Evolutionary conservation across 176 grass and related monocot species (phyloP).

Genomic region (Oryza rufipogon): DNA sequence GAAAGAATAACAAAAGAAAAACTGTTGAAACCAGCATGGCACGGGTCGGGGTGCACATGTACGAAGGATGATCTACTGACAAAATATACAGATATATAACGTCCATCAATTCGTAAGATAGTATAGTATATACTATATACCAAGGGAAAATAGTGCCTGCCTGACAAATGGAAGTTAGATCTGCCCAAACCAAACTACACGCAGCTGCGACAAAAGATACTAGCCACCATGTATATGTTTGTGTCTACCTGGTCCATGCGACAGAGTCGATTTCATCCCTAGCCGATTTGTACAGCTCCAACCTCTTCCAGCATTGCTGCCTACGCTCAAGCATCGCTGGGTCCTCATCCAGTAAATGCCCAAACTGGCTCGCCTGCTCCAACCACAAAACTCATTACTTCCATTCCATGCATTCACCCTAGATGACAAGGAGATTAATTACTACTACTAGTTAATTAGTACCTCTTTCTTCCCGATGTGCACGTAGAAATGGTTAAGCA

Average conservation of each 20-base stretch:
- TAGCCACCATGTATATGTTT: background rate
- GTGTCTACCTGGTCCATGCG: slow-evolving; percentile 46
- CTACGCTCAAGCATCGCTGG: slow-evolving; percentile 67
- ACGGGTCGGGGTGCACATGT: background rate
- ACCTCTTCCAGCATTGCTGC: slow-evolving; percentile 60
- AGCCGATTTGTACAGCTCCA: slow-evolving; percentile 68
- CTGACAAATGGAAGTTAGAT: background rate
- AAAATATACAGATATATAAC: background rate
- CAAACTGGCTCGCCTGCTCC: slow-evolving; percentile 57
- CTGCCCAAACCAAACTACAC: background rate
- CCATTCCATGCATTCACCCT: no score
- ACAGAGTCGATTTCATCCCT: slow-evolving; percentile 70
- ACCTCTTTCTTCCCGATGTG: slow-evolving; percentile 71
- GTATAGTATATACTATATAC: background rate
- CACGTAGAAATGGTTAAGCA: slow-evolving; percentile 63
- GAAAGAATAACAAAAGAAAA: background rate
- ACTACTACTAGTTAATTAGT: background rate
- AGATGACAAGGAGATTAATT: background rate
- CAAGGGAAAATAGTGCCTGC: background rate
- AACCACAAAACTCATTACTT: background rate
- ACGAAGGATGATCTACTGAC: no score
- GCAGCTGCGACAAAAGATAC: no score
- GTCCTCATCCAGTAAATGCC: slow-evolving; percentile 65
- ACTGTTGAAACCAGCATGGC: background rate
- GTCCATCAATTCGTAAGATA: background rate